Percentiles rank a stretch among this genome's conserved stretches.
These are phyloP conservation scores for Barnettozyma sucrosica DNA, from an alignment of 805 yeast genomes.

Conservation along the genomic window DNA sequence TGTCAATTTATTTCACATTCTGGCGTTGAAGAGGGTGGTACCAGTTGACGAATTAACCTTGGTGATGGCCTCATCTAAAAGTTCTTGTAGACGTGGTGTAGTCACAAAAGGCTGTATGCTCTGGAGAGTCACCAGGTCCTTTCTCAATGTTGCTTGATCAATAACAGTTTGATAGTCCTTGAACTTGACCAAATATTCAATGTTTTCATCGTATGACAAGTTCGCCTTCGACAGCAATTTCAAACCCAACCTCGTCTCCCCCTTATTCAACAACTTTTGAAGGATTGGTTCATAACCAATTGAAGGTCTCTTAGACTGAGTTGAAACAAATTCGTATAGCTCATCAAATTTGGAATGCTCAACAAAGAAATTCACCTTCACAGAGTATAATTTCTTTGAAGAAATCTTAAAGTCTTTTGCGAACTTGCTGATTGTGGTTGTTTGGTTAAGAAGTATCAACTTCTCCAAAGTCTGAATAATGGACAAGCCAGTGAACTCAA, in stretches of 20 bases:
- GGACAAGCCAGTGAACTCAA: constrained; percentile 24
- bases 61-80: constrained; percentile 4
- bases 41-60: constrained; percentile 5
- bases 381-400: constrained; percentile 51
- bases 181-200: constrained; percentile 15
- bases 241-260: constrained; percentile 16
- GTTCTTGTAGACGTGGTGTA: constrained; percentile 10
- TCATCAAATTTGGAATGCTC: constrained; percentile 46
- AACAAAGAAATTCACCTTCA: constrained; percentile 44
- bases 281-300: constrained; percentile 64
- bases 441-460: constrained; percentile 43
- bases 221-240: constrained; percentile 15
- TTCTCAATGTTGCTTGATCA: constrained; percentile 19
- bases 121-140: constrained; percentile 12
- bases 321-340: constrained; percentile 44
- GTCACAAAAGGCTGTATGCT: constrained; percentile 6
- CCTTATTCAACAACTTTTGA: constrained; percentile 12
- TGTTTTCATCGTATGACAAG: constrained; percentile 13
- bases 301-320: constrained; percentile 45
- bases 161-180: constrained; percentile 18
- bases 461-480: constrained; percentile 42
- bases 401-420: constrained; percentile 40
- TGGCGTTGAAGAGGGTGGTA: constrained; percentile 3
- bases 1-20: not conserved
- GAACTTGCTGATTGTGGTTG: constrained; percentile 35